phyloP scores from a whole-genome alignment of 495 filamentous ascomycete species.

The Aspergillus cristatus region DNA sequence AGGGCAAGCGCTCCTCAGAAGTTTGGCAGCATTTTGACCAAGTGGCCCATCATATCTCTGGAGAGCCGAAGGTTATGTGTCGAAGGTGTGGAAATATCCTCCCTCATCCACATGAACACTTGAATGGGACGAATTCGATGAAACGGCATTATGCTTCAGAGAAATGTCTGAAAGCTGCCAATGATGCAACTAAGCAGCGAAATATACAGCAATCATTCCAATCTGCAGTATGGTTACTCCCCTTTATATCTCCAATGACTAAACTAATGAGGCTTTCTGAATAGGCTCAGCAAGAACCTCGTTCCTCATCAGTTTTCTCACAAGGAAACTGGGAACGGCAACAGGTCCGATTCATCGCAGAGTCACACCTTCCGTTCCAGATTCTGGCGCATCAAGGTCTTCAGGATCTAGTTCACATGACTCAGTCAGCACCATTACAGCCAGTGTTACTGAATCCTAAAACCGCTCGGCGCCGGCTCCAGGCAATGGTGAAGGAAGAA shows the following conservation, averaged over 20 bases:
- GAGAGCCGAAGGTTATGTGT: slow-evolving; percentile 9
- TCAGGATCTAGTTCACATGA: not conserved
- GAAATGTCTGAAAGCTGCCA: not conserved
- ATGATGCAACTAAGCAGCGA: too few species aligned
- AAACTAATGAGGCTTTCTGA: too few species aligned
- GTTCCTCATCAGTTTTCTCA: too few species aligned
- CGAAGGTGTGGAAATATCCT: slow-evolving; percentile 1
- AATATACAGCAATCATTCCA: too few species aligned
- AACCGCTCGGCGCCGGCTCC: not conserved
- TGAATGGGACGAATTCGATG: not conserved
- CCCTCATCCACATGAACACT: slow-evolving; percentile 1
- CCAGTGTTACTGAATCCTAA: not conserved
- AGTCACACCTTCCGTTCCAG: too few species aligned
- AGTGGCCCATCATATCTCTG: slow-evolving; percentile 4
- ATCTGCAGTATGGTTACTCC: too few species aligned
- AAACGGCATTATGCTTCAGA: not conserved
- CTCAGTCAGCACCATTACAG: not conserved
- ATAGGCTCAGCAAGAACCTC: too few species aligned
- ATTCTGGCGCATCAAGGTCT: too few species aligned
- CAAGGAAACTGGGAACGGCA: too few species aligned
- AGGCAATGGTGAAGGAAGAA: not conserved
- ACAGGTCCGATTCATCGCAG: too few species aligned
- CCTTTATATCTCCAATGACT: too few species aligned
- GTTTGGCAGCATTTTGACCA: slow-evolving; percentile 6
- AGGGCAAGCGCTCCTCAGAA: not conserved